Base-by-base conservation (phyloP, 257 asterid species). In the Asclepias syriaca region DNA sequence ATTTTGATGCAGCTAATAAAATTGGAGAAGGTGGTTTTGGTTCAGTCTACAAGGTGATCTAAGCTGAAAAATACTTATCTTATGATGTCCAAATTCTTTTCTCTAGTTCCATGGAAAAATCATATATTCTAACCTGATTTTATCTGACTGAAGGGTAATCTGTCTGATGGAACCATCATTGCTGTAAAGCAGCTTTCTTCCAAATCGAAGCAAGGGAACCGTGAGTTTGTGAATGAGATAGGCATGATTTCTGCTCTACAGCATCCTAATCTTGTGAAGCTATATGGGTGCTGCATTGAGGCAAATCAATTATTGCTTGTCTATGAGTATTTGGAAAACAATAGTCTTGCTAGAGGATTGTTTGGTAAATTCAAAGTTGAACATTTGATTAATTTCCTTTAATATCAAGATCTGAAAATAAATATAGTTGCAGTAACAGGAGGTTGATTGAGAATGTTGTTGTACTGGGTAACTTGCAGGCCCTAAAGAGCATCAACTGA, bases 1-100 rank as follows among this genome's bases (percentile, higher is more conserved):
- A 91, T 82, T 91, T 91, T 71, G 92, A 89, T 66, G 75, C 2
- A 73, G 84, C 88, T 46, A 87, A 91, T 72, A 91, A 86, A 86
- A 89, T 91, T 9, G 97, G 97, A 50, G 92, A 89, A 78, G 97
- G 97, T 63, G 97, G 97, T 63, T 91, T 91, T 77, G 97, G 97
- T 45, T 74, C 92, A 3, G 97, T 91, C 29, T 91, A 83, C 85
- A 89, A 89, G 91, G 96, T 91, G 66, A 70, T 67, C 34, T 29
- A 22, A 43, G 37, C 37, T 15, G 22, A 53, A 4, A 34, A 32
- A 37, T 63, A 45, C 27, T 8, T 11, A 63, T 45, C 22, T 5
- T 53, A 3, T 29, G 1, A 29, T 51, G 7, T 24, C 14, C 21
- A 3, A 22, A 43, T 48, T 11, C 9, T 9, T 16, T 29, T 50